phyloP scores from a whole-genome alignment of 1,284 basidiomycete genomes.

The Tylopilus sp. region DNA sequence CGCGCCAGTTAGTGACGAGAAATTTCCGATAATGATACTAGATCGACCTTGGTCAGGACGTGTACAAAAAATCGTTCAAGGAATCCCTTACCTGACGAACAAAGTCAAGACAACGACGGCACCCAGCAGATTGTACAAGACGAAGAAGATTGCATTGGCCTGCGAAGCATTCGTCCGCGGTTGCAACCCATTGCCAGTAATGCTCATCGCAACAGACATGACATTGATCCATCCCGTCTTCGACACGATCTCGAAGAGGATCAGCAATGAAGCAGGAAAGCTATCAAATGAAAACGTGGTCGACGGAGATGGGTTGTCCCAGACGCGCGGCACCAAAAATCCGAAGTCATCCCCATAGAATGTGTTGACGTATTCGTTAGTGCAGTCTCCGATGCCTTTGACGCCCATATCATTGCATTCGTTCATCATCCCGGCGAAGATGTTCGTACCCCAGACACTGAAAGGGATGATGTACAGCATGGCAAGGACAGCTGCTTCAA shows the following conservation, averaged over 20 bases:
- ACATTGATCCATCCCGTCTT: slow-evolving; percentile 96
- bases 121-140: slow-evolving; percentile 91
- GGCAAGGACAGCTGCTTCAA: slow-evolving; percentile 91
- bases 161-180: slow-evolving; percentile 71
- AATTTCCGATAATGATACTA: slow-evolving; percentile 95
- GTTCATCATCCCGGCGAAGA: slow-evolving; percentile 86
- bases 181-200: slow-evolving; percentile 68
- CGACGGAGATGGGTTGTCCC: slow-evolving; percentile 46
- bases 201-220: slow-evolving; percentile 79
- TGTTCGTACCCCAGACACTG: slow-evolving; percentile 95
- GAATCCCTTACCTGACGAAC: slow-evolving; percentile 69
- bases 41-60: slow-evolving; percentile 8
- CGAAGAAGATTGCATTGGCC: slow-evolving; percentile 87
- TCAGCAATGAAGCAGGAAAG: slow-evolving; percentile 83
- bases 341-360: slow-evolving; percentile 45
- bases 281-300: slow-evolving; percentile 91
- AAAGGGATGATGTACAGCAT: slow-evolving; percentile 96
- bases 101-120: slow-evolving; percentile 87
- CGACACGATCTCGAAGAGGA: slow-evolving; percentile 96
- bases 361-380: slow-evolving; percentile 62
- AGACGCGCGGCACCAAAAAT: no score
- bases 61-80: background rate
- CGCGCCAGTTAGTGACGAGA: slow-evolving; percentile 83
- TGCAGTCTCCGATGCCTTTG: slow-evolving; percentile 39
- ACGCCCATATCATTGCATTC: slow-evolving; percentile 76